phyloP scores from a whole-genome alignment of 805 yeast species.

The Candida sakaeoensis region DNA sequence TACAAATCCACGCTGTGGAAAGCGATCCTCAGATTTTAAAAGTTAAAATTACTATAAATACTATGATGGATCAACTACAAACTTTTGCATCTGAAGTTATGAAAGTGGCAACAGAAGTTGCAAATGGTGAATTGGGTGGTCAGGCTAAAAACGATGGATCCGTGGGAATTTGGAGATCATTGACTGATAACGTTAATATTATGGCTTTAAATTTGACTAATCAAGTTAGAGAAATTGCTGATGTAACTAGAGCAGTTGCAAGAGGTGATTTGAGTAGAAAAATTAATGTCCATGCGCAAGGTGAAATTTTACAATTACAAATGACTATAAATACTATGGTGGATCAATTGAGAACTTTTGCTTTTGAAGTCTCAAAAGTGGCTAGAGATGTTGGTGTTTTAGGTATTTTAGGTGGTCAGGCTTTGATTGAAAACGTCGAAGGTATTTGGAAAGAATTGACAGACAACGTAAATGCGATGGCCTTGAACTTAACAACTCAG shows the following conservation, averaged over 20 bases:
- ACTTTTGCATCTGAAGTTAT: conserved; percentile 79
- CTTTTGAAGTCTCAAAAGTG: conserved; percentile 81
- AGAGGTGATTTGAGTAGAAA: conserved; percentile 79
- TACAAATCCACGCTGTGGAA: conserved; percentile 66
- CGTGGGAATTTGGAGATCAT: conserved; percentile 82
- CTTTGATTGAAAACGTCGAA: conserved; percentile 70
- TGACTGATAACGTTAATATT: conserved; percentile 79
- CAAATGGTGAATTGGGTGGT: conserved; percentile 87
- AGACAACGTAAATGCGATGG: conserved; percentile 89
- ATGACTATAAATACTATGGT: conserved; percentile 88
- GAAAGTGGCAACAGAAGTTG: conserved; percentile 84
- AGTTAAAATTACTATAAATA: conserved; percentile 76
- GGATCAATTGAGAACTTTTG: conserved; percentile 77
- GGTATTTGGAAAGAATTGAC: conserved; percentile 88
- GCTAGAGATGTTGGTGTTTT: conserved; percentile 89
- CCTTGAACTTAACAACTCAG: conserved; percentile 79
- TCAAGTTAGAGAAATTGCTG: conserved; percentile 75
- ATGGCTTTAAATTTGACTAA: conserved; percentile 83
- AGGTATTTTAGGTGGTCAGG: conserved; percentile 87
- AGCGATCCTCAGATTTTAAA: conserved; percentile 75
- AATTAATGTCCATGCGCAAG: conserved; percentile 88
- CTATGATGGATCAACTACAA: conserved; percentile 86
- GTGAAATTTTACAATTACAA: conserved; percentile 80
- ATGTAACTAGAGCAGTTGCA: conserved; percentile 86
- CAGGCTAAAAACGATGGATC: conserved; percentile 83